Percentiles rank a stretch among this genome's conserved stretches.
Evolutionary conservation across 2,329 filamentous ascomycete genomes (phyloP).

Genomic region (Cladophialophora immunda): DNA sequence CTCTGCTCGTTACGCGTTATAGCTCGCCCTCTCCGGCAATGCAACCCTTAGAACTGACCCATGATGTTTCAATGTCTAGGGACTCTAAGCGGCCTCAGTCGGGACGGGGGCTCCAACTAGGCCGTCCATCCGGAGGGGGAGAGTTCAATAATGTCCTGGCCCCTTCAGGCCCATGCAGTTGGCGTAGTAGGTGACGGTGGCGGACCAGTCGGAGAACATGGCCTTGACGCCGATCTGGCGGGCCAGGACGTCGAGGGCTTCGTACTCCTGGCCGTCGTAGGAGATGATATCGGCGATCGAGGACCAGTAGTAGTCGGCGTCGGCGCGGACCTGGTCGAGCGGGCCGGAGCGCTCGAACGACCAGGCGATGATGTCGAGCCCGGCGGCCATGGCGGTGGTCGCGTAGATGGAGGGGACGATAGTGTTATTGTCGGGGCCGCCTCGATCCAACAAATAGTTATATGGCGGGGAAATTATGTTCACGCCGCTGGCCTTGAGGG

Average conservation of each 20-base stretch:
- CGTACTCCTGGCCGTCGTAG: slow-evolving; percentile 73
- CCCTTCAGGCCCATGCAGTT: slow-evolving; percentile 67
- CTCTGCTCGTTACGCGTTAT: no score
- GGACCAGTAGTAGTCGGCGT: slow-evolving; percentile 60
- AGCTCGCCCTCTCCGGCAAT: neutral
- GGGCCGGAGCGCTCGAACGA: slow-evolving; percentile 72
- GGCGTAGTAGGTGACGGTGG: slow-evolving; percentile 74
- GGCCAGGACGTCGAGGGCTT: slow-evolving; percentile 70
- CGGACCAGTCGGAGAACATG: slow-evolving; percentile 75
- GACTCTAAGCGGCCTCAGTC: no score
- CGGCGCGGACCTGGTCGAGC: slow-evolving; percentile 59
- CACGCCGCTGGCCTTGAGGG: slow-evolving; percentile 66
- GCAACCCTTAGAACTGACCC: no score
- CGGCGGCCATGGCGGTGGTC: slow-evolving; percentile 65
- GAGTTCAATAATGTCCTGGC: slow-evolving; percentile 19
- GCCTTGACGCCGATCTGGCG: slow-evolving; percentile 67
- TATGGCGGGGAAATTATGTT: slow-evolving; percentile 70
- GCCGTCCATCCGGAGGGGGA: no score
- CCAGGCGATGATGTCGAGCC: slow-evolving; percentile 73
- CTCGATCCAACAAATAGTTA: slow-evolving; percentile 66
- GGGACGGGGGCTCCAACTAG: no score
- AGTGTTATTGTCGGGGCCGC: slow-evolving; percentile 54
- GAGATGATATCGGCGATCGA: slow-evolving; percentile 63
- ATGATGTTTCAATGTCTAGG: no score
- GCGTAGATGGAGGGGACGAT: slow-evolving; percentile 73